Evolutionary conservation across 305 asterid genomes (phyloP), one percentile per base, ranked within the genome.

Genomic region (Coffea humblotiana): DNA sequence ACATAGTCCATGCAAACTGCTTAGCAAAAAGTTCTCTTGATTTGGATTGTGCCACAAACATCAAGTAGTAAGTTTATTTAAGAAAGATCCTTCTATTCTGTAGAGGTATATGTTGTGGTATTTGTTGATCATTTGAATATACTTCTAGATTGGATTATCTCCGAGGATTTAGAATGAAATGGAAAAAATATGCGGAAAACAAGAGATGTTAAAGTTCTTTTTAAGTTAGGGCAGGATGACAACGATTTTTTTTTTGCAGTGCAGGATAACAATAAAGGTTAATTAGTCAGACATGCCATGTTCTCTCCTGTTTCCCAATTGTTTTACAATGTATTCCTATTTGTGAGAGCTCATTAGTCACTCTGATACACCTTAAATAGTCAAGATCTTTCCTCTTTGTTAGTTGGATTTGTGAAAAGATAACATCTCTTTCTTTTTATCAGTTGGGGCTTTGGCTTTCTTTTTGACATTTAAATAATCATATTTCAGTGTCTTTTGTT

Each of bases 1-100:
- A 88, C 84, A 85, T 95, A 78, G 97, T 95, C 77, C 99, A 95
- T 87, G 90, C 90, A 16, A 86, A 86, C 77, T 95, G 99, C 82
- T 77, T 89, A 73, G 83, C 93, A 25, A 92, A 88, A 80, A 81
- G 85, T 79, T 82, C 91, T 69, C 84, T 51, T 76, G 88, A 86
- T 82, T 77, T 87, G 89, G 89, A 90, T 64, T 81, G 85, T 74
- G 83, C 82, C 75, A 51, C 80, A 80, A 90, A 89, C 78, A 82
- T 87, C 76, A 82, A 82, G 52, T 87, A 91, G 98, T 93, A 88
- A 85, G 92, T 82, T 58, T 47, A 23, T 74, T 18, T 4, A 16
- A 2, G 76, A 54, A 32, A 70, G 47, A 43, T 60, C 19, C 58
- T 45, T 45, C 35, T 29, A 37, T 52, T 73, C 35, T 4, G 1